Percentiles rank a stretch among this genome's conserved stretches.
These are phyloP conservation scores for Trichocladium antarcticum DNA, from an alignment of 495 filamentous ascomycete species.

Conservation along the genomic window DNA sequence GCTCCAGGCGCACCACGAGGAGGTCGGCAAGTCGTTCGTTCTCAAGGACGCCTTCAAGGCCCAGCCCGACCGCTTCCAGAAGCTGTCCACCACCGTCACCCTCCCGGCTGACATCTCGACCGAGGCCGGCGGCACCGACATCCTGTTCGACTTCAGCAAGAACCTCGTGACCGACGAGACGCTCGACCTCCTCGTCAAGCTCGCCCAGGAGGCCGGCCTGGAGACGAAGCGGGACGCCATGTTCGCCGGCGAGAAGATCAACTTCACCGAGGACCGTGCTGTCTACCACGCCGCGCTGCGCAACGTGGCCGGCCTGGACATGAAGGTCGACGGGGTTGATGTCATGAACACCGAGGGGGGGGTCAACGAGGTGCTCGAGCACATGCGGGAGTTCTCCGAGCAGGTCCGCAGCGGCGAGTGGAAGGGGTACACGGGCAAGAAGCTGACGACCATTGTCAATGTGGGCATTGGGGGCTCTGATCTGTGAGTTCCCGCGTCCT, in stretches of 20 bases:
- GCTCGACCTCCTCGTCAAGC: slow-evolving; percentile 67
- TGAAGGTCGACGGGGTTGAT: slow-evolving; percentile 89
- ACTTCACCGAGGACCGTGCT: slow-evolving; percentile 94
- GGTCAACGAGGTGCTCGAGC: slow-evolving; percentile 80
- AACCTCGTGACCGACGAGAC: slow-evolving; percentile 95
- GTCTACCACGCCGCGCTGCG: slow-evolving; percentile 92
- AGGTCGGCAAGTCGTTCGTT: slow-evolving; percentile 74
- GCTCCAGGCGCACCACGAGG: slow-evolving; percentile 79
- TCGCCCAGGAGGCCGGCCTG: slow-evolving; percentile 80
- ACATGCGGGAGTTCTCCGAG: slow-evolving; percentile 96
- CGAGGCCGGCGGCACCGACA: slow-evolving; percentile 45
- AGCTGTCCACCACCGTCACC: slow-evolving; percentile 74
- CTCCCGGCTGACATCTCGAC: slow-evolving; percentile 60
- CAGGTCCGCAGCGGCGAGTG: slow-evolving; percentile 89
- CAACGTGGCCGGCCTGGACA: slow-evolving; percentile 71
- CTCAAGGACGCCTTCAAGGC: slow-evolving; percentile 86
- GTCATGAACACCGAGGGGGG: slow-evolving; percentile 66
- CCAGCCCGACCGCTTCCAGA: slow-evolving; percentile 80
- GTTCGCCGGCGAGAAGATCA: slow-evolving; percentile 96
- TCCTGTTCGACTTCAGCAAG: slow-evolving; percentile 97
- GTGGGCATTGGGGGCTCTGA: slow-evolving; percentile 97
- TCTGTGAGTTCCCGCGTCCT: slow-evolving; percentile 55
- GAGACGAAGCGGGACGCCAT: slow-evolving; percentile 92
- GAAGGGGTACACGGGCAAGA: slow-evolving; percentile 98
- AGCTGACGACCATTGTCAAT: slow-evolving; percentile 91